These are phyloP conservation scores for Isabelozyma rhagii DNA, from an alignment of 805 yeast genomes.

Conservation along the genomic window DNA sequence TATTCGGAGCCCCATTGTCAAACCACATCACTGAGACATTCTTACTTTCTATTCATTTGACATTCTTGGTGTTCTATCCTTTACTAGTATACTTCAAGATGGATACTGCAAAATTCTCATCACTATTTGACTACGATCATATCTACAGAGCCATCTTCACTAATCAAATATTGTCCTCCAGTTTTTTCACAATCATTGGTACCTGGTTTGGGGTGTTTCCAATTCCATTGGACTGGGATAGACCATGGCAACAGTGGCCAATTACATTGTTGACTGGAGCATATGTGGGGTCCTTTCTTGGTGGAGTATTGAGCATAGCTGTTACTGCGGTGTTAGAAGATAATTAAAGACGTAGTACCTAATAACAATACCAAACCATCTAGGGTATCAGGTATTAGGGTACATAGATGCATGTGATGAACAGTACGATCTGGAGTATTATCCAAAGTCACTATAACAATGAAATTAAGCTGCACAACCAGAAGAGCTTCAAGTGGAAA, in stretches of 20 bases:
- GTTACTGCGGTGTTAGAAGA: background rate
- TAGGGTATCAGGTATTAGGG: too few species aligned
- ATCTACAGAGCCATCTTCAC: conserved; percentile 17
- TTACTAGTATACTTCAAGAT: conserved; percentile 53
- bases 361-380: background rate
- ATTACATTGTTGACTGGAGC: conserved; percentile 79
- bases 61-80: conserved; percentile 61
- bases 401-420: too few species aligned
- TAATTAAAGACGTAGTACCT: background rate
- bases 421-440: background rate
- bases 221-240: conserved; percentile 96
- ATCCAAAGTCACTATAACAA: too few species aligned
- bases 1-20: conserved; percentile 81
- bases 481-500: too few species aligned
- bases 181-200: conserved; percentile 47
- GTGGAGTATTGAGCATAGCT: conserved; percentile 32
- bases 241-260: conserved; percentile 97
- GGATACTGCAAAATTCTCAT: conserved; percentile 38
- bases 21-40: conserved; percentile 52
- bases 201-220: conserved; percentile 94
- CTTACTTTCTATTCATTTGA: conserved; percentile 58
- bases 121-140: conserved; percentile 16
- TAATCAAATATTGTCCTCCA: conserved; percentile 24
- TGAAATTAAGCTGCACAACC: too few species aligned
- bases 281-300: conserved; percentile 68